A percentile compares a stretch with the other conserved stretches of the same genome.
Evolutionary conservation across 257 asterid species (phyloP).

Genomic region (Rubia yunnanensis): DNA sequence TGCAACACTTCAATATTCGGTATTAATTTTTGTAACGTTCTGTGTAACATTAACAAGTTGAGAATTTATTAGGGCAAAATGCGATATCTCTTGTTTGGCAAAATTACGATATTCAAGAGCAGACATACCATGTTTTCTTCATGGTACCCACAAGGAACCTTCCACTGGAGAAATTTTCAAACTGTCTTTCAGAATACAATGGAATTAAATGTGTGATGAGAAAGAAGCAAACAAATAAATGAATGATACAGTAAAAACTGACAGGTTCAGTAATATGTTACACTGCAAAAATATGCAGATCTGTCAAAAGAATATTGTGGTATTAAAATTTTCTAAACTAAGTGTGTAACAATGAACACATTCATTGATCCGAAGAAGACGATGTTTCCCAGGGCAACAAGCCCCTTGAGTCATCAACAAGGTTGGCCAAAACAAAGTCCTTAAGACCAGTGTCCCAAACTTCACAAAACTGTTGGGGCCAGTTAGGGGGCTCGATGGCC

Average conservation of each 20-base stretch:
- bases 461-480: constrained; percentile 79
- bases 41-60: not conserved
- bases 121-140: no score
- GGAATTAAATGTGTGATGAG: not conserved
- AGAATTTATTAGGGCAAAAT: not conserved
- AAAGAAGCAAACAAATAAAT: constrained; percentile 3
- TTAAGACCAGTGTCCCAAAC: constrained; percentile 86
- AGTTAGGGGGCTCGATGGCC: constrained; percentile 87
- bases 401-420: constrained; percentile 57
- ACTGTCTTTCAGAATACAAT: not conserved
- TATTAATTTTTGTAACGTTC: no score
- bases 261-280: constrained; percentile 8
- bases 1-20: no score
- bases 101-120: no score
- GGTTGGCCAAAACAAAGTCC: constrained; percentile 63
- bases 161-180: no score
- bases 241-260: constrained; percentile 1
- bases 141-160: no score
- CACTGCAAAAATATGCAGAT: constrained; percentile 11
- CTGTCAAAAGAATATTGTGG: constrained; percentile 11
- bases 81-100: no score
- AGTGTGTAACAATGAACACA: not conserved
- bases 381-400: constrained; percentile 75
- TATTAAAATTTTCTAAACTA: not conserved
- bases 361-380: constrained; percentile 16